phyloP scores from a whole-genome alignment of 352 stramenopile species.

The Phytopythium mirpurense region DNA sequence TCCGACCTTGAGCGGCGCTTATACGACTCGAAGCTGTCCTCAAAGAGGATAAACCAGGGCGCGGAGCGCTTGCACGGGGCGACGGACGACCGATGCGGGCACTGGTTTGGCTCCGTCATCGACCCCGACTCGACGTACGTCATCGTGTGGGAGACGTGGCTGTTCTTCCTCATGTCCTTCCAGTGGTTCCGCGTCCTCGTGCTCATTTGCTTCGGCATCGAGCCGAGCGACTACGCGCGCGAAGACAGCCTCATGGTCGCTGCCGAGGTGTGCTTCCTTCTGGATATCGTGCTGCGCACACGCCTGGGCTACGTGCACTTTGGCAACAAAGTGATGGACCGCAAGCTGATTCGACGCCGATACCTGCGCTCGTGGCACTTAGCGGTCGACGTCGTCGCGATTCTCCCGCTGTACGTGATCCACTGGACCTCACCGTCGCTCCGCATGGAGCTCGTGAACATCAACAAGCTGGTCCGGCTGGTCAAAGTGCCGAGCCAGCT shows the following conservation, averaged over 20 bases:
- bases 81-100: too few species aligned
- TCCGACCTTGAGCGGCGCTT: constrained; percentile 35
- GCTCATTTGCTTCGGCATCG: constrained; percentile 33
- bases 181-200: constrained; percentile 35
- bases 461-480: constrained; percentile 46
- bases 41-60: constrained; percentile 6
- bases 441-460: constrained; percentile 35
- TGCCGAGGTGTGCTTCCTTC: constrained; percentile 34
- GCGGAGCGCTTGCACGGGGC: background rate
- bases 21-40: constrained; percentile 31
- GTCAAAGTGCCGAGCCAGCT: constrained; percentile 44
- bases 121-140: constrained; percentile 33
- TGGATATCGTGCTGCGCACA: constrained; percentile 38
- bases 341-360: constrained; percentile 16
- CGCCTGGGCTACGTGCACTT: constrained; percentile 38
- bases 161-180: constrained; percentile 39
- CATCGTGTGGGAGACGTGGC: constrained; percentile 31
- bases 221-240: constrained; percentile 9
- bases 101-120: constrained; percentile 2
- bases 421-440: constrained; percentile 22
- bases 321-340: constrained; percentile 51
- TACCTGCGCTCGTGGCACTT: constrained; percentile 40
- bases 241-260: constrained; percentile 21
- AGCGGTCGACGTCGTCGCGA: constrained; percentile 31
- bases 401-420: constrained; percentile 29